Conservation (phyloP, 495 filamentous ascomycete species). For the Daldinia grandis region DNA sequence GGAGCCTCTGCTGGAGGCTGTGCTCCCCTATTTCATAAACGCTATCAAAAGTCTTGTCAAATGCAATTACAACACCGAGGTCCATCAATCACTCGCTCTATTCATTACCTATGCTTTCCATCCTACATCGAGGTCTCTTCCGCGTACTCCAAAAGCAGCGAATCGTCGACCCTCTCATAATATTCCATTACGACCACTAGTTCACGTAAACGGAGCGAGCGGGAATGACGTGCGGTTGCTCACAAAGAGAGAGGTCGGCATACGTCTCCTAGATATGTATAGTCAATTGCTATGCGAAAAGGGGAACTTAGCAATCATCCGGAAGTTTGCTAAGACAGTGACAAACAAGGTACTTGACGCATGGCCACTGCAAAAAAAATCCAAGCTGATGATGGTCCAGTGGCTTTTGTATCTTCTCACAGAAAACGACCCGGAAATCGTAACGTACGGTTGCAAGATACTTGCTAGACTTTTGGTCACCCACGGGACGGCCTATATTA, state of each 20-base stretch:
- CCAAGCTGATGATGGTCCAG: slow-evolving; percentile 62
- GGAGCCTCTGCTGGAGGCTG: slow-evolving; percentile 74
- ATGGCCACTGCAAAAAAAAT: slow-evolving; percentile 29
- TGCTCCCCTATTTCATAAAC: slow-evolving; percentile 75
- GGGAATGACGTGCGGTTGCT: slow-evolving; percentile 41
- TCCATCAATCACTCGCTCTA: slow-evolving; percentile 84
- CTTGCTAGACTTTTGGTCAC: slow-evolving; percentile 83
- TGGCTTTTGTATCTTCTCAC: slow-evolving; percentile 95
- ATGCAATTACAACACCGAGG: slow-evolving; percentile 79
- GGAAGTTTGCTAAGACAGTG: slow-evolving; percentile 91
- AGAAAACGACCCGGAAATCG: slow-evolving; percentile 83
- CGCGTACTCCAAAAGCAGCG: slow-evolving; percentile 61
- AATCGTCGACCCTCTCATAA: slow-evolving; percentile 46
- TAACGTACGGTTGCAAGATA: slow-evolving; percentile 83
- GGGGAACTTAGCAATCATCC: slow-evolving; percentile 70
- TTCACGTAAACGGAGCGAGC: slow-evolving; percentile 38
- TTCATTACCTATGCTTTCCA: slow-evolving; percentile 95
- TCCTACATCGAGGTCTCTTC: slow-evolving; percentile 60
- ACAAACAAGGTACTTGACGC: slow-evolving; percentile 83
- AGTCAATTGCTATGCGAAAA: slow-evolving; percentile 81
- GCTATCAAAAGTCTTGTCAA: slow-evolving; percentile 81
- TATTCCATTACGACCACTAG: slow-evolving; percentile 45
- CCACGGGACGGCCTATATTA: slow-evolving; percentile 79
- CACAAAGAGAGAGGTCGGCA: slow-evolving; percentile 70
- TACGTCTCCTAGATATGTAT: slow-evolving; percentile 82